Base-by-base conservation (phyloP, 129 eudicot genomes). In the Flaveria ramosissima region DNA sequence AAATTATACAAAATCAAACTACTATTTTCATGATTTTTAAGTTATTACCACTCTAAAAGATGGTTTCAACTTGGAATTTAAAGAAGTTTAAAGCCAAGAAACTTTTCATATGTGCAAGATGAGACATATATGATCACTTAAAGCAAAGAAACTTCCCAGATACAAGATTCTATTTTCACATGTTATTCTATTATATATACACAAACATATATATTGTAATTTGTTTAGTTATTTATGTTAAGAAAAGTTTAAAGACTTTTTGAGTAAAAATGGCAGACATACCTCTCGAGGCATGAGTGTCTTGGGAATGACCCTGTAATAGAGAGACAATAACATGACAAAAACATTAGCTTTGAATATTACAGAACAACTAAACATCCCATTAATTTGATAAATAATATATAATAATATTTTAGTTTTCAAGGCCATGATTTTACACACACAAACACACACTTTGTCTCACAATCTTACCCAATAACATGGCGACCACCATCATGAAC, bases 261-360 rank as follows among this genome's bases (percentile, higher is more conserved):
- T 82, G 53, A 67, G 76, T 45, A 67, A 69, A 55, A 50, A 81
- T 17, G 76, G 86, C 84, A 88, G 89, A 89, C 93, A 89, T 91
- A 94, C 99, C 99, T 94, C 99, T 89, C 96, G 78, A 86, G 99
- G 97, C 97, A 91, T 94, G 90, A 94, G 97, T 59, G 97, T 89
- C 97, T 94, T 94, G 96, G 99, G 99, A 91, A 94, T 94, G 48
- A 94, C 97, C 83, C 99, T 94, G 92, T 78, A 86, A 74, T 45
- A 41, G 77, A 82, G 76, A 85, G 91, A 94, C 91, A 91, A 72
- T 77, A 84, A 94, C 86, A 89, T 82, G 92, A 91, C 96, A 94
- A 89, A 90, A 84, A 52, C 41, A 68, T 72, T 75, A 83, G 87
- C 70, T 82, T 84, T 83, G 77, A 67, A n/a, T n/a, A n/a, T 64